A percentile compares a stretch with the other conserved stretches of the same genome.
Evolutionary conservation across 2,329 filamentous ascomycete genomes (phyloP).

Genomic region (Phaeoacremonium minimum): DNA sequence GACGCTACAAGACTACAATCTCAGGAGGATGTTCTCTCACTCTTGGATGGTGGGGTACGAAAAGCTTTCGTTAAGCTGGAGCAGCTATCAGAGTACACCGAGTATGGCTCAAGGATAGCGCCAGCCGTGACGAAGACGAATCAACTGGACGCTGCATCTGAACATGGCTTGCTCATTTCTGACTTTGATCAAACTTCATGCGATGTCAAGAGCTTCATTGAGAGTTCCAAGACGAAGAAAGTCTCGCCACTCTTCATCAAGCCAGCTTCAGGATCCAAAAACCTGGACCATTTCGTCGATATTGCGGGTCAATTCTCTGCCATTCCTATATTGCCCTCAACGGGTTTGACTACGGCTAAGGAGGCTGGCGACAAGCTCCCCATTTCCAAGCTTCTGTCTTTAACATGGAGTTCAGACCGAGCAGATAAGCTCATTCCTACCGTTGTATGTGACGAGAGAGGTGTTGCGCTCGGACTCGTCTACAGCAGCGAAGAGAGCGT

Average conservation of each 20-base stretch:
- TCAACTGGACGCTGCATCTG: constrained; percentile 23
- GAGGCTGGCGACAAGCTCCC: constrained; percentile 58
- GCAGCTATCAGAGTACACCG: constrained; percentile 56
- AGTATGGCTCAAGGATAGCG: constrained; percentile 53
- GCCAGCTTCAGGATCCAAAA: constrained; percentile 35
- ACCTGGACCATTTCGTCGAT: constrained; percentile 41
- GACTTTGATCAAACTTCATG: constrained; percentile 41
- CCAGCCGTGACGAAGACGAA: constrained; percentile 36
- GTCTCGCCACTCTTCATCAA: constrained; percentile 46
- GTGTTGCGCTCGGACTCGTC: constrained; percentile 79
- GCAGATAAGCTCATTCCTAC: constrained; percentile 83
- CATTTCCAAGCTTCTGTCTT: constrained; percentile 66
- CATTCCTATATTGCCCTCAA: constrained; percentile 72
- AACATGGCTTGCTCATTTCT: constrained; percentile 48
- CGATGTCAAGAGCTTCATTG: constrained; percentile 37
- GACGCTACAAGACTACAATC: constrained; percentile 69
- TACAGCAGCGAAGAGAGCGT: constrained; percentile 94
- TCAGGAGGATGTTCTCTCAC: constrained; percentile 68
- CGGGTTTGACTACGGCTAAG: constrained; percentile 63
- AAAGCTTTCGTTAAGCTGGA: constrained; percentile 77
- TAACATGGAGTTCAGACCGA: constrained; percentile 75
- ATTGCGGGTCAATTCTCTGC: constrained; percentile 46
- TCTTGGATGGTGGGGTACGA: constrained; percentile 80
- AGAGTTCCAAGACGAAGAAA: constrained; percentile 39
- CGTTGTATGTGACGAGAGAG: constrained; percentile 84